phyloP scores from a whole-genome alignment of 306 rosid genomes.

The Carpinus fangiana region DNA sequence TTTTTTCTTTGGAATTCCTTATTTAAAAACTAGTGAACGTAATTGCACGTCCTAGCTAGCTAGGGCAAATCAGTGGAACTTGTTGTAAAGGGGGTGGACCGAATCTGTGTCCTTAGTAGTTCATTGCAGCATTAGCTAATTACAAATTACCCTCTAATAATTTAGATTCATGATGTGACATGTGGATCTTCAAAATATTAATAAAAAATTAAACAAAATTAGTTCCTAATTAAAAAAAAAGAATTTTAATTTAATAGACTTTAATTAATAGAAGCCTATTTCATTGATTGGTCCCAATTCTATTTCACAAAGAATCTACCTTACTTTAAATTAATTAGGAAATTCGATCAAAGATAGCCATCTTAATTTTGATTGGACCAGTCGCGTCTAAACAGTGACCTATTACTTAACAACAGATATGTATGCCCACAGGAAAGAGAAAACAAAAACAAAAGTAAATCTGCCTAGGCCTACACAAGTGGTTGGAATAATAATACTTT shows the following conservation, averaged over 20 bases:
- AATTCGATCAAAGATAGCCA: background rate
- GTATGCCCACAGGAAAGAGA: background rate
- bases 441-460: background rate
- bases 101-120: background rate
- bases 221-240: too few species aligned
- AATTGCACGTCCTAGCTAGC: background rate
- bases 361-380: background rate
- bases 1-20: too few species aligned
- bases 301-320: background rate
- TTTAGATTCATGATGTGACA: background rate
- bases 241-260: background rate
- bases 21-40: background rate
- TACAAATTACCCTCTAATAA: background rate
- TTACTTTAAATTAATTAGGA: background rate
- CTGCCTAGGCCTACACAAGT: slow-evolving; percentile 9
- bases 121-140: background rate
- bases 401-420: background rate
- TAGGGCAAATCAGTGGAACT: background rate
- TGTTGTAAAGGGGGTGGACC: background rate
- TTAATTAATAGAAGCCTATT: background rate
- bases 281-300: background rate
- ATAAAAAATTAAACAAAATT: too few species aligned
- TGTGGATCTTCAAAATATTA: too few species aligned
- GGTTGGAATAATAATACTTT: slow-evolving; percentile 16
- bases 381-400: background rate